Evolutionary conservation across 208 protist species (phyloP).

Genomic region (Acanthamoeba healyi): DNA sequence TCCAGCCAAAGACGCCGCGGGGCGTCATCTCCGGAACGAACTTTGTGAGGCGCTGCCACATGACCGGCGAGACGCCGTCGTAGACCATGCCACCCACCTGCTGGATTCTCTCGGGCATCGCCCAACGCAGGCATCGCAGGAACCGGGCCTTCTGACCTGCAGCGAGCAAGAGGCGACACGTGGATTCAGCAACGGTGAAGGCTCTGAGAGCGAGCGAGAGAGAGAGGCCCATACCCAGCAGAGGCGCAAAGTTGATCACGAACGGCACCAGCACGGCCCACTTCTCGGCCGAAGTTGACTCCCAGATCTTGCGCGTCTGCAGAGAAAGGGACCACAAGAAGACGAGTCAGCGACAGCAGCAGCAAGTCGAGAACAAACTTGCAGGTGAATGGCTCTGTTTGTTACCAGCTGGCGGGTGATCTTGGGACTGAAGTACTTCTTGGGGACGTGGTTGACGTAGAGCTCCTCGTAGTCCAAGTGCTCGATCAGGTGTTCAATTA

Average conservation of each 20-base stretch:
- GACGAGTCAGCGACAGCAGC: no score
- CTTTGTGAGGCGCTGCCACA: slow-evolving; percentile 60
- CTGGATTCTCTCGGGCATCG: slow-evolving; percentile 56
- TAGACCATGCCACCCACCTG: slow-evolving; percentile 65
- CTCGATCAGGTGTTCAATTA: slow-evolving; percentile 30
- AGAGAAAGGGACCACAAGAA: not conserved
- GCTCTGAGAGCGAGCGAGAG: no score
- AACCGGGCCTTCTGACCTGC: slow-evolving; percentile 44
- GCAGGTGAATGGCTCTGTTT: no score
- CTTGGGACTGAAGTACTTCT: slow-evolving; percentile 66
- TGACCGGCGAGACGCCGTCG: slow-evolving; percentile 37
- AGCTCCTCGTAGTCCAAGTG: slow-evolving; percentile 62
- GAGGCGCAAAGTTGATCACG: not conserved
- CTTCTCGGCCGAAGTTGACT: slow-evolving; percentile 11
- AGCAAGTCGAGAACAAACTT: no score
- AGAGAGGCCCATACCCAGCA: slow-evolving; percentile 27
- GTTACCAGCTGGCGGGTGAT: slow-evolving; percentile 26
- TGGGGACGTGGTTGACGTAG: slow-evolving; percentile 32
- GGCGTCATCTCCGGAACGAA: slow-evolving; percentile 52
- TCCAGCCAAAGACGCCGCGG: slow-evolving; percentile 1
- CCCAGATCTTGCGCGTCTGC: not conserved
- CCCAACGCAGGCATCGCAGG: slow-evolving; percentile 56
- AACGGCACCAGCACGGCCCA: slow-evolving; percentile 50
- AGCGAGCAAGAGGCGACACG: no score
- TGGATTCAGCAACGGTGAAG: not conserved